Percentiles rank a stretch among this genome's conserved stretches.
phyloP scores from a whole-genome alignment of 139 green algal genomes.

The Choricystis sp. region DNA sequence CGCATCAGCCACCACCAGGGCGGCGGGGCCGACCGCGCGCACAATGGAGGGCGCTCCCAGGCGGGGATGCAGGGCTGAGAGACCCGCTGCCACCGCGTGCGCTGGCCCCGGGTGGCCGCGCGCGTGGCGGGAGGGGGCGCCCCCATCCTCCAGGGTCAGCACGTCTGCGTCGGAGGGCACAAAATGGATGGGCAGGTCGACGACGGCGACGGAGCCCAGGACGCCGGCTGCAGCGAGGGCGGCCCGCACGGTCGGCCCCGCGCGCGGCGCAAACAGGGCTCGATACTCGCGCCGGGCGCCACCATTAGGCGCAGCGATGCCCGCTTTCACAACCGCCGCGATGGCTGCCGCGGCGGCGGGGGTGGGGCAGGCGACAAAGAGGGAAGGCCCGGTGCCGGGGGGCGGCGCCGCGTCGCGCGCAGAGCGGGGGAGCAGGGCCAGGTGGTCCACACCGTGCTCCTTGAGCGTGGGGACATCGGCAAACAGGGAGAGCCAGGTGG shows the following conservation, averaged over 20 bases:
- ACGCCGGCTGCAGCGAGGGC: neutral
- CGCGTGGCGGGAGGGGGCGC: no score
- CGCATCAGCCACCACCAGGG: neutral
- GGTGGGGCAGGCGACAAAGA: neutral
- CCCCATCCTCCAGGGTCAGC: neutral
- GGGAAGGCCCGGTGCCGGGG: no score
- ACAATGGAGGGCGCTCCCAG: neutral
- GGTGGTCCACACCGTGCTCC: neutral
- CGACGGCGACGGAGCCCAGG: neutral
- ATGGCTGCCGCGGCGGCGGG: neutral
- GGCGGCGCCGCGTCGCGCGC: no score
- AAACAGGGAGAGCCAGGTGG: neutral
- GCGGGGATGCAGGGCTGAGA: neutral
- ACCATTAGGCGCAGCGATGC: neutral
- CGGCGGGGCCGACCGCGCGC: neutral
- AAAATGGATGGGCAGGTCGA: neutral
- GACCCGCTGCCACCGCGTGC: neutral
- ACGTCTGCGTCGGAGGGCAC: neutral
- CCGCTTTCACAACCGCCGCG: neutral
- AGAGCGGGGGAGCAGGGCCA: neutral
- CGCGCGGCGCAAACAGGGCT: no score
- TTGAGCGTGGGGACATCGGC: neutral
- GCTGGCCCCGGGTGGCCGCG: neutral
- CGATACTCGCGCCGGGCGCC: no score
- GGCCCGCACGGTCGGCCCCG: no score